These are phyloP conservation scores for Neurospora sp. DNA, from an alignment of 495 filamentous ascomycete genomes.

Conservation along the genomic window DNA sequence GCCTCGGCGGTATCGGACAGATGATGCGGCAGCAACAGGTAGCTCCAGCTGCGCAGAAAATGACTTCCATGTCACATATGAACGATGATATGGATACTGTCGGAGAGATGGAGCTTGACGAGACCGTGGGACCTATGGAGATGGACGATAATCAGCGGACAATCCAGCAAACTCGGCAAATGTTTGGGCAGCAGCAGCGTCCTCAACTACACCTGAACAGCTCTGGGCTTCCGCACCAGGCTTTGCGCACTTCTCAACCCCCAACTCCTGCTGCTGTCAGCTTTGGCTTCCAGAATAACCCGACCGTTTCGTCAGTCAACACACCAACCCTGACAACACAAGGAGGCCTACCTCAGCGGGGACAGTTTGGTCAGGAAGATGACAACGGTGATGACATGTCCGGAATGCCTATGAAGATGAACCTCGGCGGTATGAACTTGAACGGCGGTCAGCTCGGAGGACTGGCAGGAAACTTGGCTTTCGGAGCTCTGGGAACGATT, in stretches of 20 bases:
- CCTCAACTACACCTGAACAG: slow-evolving; percentile 64
- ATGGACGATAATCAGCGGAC: slow-evolving; percentile 50
- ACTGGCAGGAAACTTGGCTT: slow-evolving; percentile 8
- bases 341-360: slow-evolving; percentile 27
- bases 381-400: slow-evolving; percentile 37
- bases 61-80: slow-evolving; percentile 26
- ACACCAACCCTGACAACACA: slow-evolving; percentile 76
- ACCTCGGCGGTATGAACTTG: slow-evolving; percentile 40
- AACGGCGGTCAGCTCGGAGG: slow-evolving; percentile 36
- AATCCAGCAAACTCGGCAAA: slow-evolving; percentile 45
- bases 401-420: slow-evolving; percentile 50
- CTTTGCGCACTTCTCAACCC: slow-evolving; percentile 74
- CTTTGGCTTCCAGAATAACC: slow-evolving; percentile 80
- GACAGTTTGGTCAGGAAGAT: slow-evolving; percentile 43
- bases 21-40: slow-evolving; percentile 36
- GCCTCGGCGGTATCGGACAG: slow-evolving; percentile 31
- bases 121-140: slow-evolving; percentile 55
- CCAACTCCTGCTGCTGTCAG: slow-evolving; percentile 68
- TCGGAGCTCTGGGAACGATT: slow-evolving; percentile 49
- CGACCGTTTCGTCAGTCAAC: slow-evolving; percentile 95
- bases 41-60: slow-evolving; percentile 18
- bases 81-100: slow-evolving; percentile 74
- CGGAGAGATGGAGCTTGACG: slow-evolving; percentile 96
- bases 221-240: slow-evolving; percentile 59
- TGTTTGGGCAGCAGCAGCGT: slow-evolving; percentile 66